Evolutionary conservation across 164 flowering plant genomes (phyloP).

Genomic region (Nymphaea thermarum): DNA sequence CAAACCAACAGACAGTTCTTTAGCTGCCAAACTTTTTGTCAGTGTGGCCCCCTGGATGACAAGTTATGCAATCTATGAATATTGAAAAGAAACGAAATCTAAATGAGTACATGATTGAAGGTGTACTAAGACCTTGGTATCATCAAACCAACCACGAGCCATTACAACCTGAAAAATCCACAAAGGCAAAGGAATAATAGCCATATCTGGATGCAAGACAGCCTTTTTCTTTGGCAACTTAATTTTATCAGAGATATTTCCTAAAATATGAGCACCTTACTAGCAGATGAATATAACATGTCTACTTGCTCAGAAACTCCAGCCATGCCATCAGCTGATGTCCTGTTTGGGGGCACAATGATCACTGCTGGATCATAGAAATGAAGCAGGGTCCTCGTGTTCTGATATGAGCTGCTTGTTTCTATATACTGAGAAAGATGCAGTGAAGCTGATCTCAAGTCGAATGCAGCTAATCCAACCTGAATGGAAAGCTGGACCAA

Average conservation of each 20-base stretch:
- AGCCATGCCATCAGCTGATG: slow-evolving; percentile 86
- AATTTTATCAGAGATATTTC: neutral
- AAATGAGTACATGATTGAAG: neutral
- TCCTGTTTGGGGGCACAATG: slow-evolving; percentile 82
- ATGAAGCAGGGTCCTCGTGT: slow-evolving; percentile 81
- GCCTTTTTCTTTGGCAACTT: neutral
- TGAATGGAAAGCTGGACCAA: slow-evolving; percentile 12
- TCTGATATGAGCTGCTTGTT: slow-evolving; percentile 90
- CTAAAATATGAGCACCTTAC: slow-evolving; percentile 44
- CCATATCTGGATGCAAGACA: neutral
- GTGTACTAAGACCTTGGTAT: slow-evolving; percentile 63
- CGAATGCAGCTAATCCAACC: slow-evolving; percentile 98
- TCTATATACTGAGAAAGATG: slow-evolving; percentile 98
- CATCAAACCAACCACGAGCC: slow-evolving; percentile 95
- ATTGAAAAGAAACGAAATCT: slow-evolving; percentile 6
- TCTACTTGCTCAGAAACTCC: slow-evolving; percentile 84
- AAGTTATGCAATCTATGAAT: slow-evolving; percentile 3
- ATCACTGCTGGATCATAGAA: slow-evolving; percentile 83
- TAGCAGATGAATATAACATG: slow-evolving; percentile 40
- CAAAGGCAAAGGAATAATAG: neutral
- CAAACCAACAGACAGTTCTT: slow-evolving; percentile 92
- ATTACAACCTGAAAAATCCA: slow-evolving; percentile 45
- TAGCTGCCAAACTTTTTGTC: slow-evolving; percentile 71
- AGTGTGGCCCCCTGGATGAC: slow-evolving; percentile 65
- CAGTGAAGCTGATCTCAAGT: slow-evolving; percentile 80